phyloP scores from a whole-genome alignment of 176 grass and related monocot species.

The Dactylis glomerata region DNA sequence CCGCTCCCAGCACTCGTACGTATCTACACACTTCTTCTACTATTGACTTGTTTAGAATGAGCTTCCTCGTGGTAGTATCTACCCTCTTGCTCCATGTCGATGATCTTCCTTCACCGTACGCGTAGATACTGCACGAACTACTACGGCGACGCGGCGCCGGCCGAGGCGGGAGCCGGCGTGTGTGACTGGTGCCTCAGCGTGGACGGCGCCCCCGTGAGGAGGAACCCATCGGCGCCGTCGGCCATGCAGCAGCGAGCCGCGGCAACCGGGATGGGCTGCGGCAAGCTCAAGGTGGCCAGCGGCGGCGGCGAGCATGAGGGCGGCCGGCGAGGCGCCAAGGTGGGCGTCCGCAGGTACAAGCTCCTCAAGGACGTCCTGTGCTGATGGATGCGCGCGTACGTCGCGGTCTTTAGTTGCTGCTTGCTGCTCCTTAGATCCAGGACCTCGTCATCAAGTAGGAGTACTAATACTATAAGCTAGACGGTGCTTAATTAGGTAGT shows the following conservation, averaged over 20 bases:
- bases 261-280: constrained; percentile 4
- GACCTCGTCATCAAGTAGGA: constrained; percentile 10
- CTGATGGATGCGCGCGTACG: constrained; percentile 15
- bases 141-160: constrained; percentile 56
- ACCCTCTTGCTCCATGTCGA: too few relatives aligned
- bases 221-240: background rate
- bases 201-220: background rate
- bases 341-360: constrained; percentile 82
- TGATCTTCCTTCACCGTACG: background rate
- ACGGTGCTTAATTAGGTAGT: constrained; percentile 16
- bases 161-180: constrained; percentile 33
- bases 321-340: constrained; percentile 41
- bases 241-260: background rate
- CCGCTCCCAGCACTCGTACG: constrained; percentile 92
- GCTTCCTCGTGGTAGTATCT: background rate
- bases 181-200: constrained; percentile 95
- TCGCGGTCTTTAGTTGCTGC: background rate
- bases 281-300: constrained; percentile 17
- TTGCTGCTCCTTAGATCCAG: background rate
- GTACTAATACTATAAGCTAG: too few relatives aligned
- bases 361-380: constrained; percentile 93
- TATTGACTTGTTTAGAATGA: background rate
- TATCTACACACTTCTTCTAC: background rate
- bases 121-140: constrained; percentile 93
- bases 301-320: constrained; percentile 29